These are phyloP conservation scores for Beauveria varroae DNA, from an alignment of 2,329 filamentous ascomycete species.

Conservation along the genomic window DNA sequence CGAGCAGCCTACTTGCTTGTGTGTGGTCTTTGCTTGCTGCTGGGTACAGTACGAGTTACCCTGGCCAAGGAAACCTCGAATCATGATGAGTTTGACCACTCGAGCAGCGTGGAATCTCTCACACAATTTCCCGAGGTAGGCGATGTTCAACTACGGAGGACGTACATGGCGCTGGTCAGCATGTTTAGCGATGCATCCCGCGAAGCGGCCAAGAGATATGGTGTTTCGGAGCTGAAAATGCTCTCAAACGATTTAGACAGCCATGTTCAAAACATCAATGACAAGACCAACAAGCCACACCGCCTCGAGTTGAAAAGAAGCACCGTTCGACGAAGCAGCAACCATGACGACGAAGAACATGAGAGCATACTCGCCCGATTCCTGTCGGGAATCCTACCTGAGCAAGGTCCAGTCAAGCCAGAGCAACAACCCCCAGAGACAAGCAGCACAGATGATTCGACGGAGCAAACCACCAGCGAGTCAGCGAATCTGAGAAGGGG, in stretches of 20 bases:
- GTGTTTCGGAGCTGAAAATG: conserved; percentile 9
- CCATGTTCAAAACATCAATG: conserved; percentile 11
- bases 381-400: neutral
- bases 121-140: neutral
- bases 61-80: neutral
- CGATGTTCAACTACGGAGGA: conserved; percentile 11
- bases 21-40: neutral
- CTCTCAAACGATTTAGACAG: conserved; percentile 13
- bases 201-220: conserved; percentile 9
- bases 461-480: neutral
- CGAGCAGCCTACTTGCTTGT: neutral
- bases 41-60: neutral
- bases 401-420: neutral
- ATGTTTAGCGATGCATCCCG: conserved; percentile 14
- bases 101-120: neutral
- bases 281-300: conserved; percentile 10
- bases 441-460: neutral
- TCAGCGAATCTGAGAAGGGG: neutral
- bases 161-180: conserved; percentile 14
- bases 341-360: too few relatives aligned
- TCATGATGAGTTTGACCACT: neutral
- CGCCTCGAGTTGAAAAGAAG: conserved; percentile 7
- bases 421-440: neutral
- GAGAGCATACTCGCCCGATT: neutral
- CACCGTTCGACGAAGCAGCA: neutral